Evolutionary conservation across 345 rosid genomes (phyloP).

Genomic region (Citrus reticulata): DNA sequence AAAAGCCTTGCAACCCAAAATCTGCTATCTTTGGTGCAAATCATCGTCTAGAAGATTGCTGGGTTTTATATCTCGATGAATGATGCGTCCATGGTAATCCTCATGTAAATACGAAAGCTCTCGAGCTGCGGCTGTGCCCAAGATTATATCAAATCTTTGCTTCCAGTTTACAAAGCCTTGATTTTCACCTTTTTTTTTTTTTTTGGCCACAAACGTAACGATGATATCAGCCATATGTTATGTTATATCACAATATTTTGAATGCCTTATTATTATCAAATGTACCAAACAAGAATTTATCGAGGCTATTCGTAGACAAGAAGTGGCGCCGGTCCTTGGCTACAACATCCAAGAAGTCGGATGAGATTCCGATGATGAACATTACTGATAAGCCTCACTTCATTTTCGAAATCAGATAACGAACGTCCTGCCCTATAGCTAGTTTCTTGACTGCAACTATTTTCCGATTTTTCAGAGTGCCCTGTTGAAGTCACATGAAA

Average conservation of each 20-base stretch:
- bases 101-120: slow-evolving; percentile 49
- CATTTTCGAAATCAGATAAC: slow-evolving; percentile 36
- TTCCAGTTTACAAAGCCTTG: slow-evolving; percentile 40
- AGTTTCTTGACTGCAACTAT: slow-evolving; percentile 50
- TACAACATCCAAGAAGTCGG: slow-evolving; percentile 45
- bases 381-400: slow-evolving; percentile 44
- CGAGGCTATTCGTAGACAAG: slow-evolving; percentile 52
- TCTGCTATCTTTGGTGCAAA: slow-evolving; percentile 48
- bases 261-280: too few species aligned
- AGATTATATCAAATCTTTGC: slow-evolving; percentile 34
- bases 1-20: slow-evolving; percentile 50
- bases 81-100: slow-evolving; percentile 46
- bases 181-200: slow-evolving; percentile 22
- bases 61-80: slow-evolving; percentile 48
- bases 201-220: not conserved
- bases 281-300: slow-evolving; percentile 31
- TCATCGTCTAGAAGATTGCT: slow-evolving; percentile 39
- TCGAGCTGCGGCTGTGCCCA: slow-evolving; percentile 42
- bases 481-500: slow-evolving; percentile 14
- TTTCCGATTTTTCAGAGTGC: slow-evolving; percentile 39
- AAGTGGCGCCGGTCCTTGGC: slow-evolving; percentile 35
- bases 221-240: too few species aligned
- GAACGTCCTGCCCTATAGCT: slow-evolving; percentile 24
- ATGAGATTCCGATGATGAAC: slow-evolving; percentile 53
- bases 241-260: too few species aligned